Base-by-base conservation (phyloP, 2,329 filamentous ascomycete genomes). In the Uncinocarpus reesii region DNA sequence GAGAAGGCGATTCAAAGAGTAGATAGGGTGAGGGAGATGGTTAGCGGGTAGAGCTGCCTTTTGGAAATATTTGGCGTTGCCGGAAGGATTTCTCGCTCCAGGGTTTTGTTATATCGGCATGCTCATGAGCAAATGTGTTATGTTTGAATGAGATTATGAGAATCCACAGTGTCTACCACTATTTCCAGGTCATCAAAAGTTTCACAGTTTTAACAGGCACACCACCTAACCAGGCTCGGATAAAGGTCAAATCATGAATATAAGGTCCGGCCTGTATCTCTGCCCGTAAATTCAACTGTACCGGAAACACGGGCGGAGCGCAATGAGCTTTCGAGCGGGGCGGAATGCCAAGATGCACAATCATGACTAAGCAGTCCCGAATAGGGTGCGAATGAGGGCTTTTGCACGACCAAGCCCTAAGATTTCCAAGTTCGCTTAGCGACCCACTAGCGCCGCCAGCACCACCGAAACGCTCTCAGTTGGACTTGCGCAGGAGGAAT, bases 1-100 rank as follows among this genome's bases (percentile, higher is more conserved):
- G 78, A 81, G 62, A 71, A 72, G 57, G 65, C 77, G 7, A 67
- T 80, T 56, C 71, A 66, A 57, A 67, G 77, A 52, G 74, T 80
- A 42, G 79, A 81, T 57, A 65, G 77, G 49, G 72, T 80, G 7
- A 72, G 73, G 56, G 70, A 70, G 3, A 60, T 82, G 62, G 64
- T 81, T 45, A 67, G 67, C 35, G 56, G 53, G 13, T 38, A 32
- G 23, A 29, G 21, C 11, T 18, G 23, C n/a, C 29, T 26, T 20
- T 38, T 11, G 4, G 18, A 23, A 4, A 18, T 34, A 13, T 45
- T 35, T 24, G 42, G 20, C 20, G 29, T 45, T 26, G 29, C 20
- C 5, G 18, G 21, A 3, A n/a, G n/a, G 28, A 4, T 29, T 45
- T 37, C 28, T 11, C 21, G 32, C 7, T 26, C 32, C 28, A 26